These are phyloP conservation scores for Miscanthus lutarioriparius DNA, from an alignment of 176 grass and related monocot genomes.

Conservation along the genomic window DNA sequence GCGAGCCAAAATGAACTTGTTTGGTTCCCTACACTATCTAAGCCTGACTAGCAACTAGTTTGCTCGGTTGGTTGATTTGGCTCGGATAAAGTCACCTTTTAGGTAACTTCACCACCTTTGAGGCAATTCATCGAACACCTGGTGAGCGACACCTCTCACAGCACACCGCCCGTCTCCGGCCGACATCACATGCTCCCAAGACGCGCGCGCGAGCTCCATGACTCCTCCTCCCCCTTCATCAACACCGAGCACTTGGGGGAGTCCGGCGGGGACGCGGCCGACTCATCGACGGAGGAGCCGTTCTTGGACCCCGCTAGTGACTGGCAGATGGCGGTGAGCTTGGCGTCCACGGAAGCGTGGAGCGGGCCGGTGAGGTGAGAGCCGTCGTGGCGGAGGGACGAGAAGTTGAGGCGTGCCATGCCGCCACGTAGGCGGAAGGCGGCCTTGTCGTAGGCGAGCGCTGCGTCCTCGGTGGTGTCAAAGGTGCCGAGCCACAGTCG, in stretches of 20 bases:
- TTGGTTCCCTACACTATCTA: too few relatives aligned
- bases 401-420: slow-evolving; percentile 88
- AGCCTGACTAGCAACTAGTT: too few relatives aligned
- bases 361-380: slow-evolving; percentile 70
- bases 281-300: slow-evolving; percentile 1
- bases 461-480: slow-evolving; percentile 94
- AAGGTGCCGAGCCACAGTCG: slow-evolving; percentile 98
- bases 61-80: too few relatives aligned
- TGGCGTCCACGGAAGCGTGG: slow-evolving; percentile 83
- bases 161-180: too few relatives aligned
- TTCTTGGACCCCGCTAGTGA: slow-evolving; percentile 40
- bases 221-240: slow-evolving; percentile 40
- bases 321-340: slow-evolving; percentile 93
- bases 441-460: slow-evolving; percentile 97
- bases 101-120: too few relatives aligned
- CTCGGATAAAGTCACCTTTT: too few relatives aligned
- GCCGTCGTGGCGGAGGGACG: slow-evolving; percentile 61
- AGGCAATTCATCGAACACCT: too few relatives aligned
- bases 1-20: too few relatives aligned
- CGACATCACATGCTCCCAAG: too few relatives aligned
- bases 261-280: slow-evolving; percentile 31
- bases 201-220: too few relatives aligned
- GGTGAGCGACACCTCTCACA: too few relatives aligned
- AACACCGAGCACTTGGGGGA: slow-evolving; percentile 51
- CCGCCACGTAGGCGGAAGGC: slow-evolving; percentile 92